These are phyloP conservation scores for Solanum hybrid DNA, from an alignment of 305 asterid species.

Conservation along the genomic window DNA sequence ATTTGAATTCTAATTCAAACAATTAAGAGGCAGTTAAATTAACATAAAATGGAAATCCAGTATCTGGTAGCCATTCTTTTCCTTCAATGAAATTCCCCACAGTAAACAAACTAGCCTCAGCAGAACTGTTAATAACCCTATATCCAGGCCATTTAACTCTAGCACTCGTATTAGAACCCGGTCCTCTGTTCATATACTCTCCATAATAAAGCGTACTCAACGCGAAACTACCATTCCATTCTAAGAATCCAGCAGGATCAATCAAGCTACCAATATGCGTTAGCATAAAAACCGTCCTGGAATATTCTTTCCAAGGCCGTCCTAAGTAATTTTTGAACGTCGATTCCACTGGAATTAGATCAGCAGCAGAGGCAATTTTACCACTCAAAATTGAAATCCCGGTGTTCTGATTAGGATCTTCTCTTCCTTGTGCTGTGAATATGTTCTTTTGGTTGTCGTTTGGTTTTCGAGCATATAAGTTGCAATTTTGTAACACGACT, in stretches of 20 bases:
- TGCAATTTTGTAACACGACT: slow-evolving; percentile 71
- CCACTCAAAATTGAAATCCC: slow-evolving; percentile 69
- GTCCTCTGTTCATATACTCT: slow-evolving; percentile 79
- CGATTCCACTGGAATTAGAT: slow-evolving; percentile 56
- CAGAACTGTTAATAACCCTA: slow-evolving; percentile 41
- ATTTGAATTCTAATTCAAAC: not conserved
- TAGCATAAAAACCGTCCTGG: slow-evolving; percentile 58
- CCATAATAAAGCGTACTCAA: slow-evolving; percentile 54
- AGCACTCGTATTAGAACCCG: slow-evolving; percentile 63
- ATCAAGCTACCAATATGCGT: slow-evolving; percentile 44
- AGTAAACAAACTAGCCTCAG: slow-evolving; percentile 64
- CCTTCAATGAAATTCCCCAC: slow-evolving; percentile 66
- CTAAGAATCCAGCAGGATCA: slow-evolving; percentile 64
- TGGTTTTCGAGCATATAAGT: slow-evolving; percentile 74
- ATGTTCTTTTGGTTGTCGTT: slow-evolving; percentile 54
- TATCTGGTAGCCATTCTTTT: slow-evolving; percentile 41
- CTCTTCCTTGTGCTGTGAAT: slow-evolving; percentile 89
- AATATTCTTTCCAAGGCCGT: slow-evolving; percentile 78
- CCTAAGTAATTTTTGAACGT: slow-evolving; percentile 54
- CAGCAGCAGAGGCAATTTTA: slow-evolving; percentile 78
- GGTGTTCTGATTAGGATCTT: slow-evolving; percentile 87
- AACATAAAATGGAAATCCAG: slow-evolving; percentile 42
- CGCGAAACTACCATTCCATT: slow-evolving; percentile 59
- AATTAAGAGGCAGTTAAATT: slow-evolving; percentile 47
- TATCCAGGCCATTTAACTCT: slow-evolving; percentile 88